phyloP scores from a whole-genome alignment of 2,329 filamentous ascomycete genomes.

The Diaporthe citrichinensis region DNA sequence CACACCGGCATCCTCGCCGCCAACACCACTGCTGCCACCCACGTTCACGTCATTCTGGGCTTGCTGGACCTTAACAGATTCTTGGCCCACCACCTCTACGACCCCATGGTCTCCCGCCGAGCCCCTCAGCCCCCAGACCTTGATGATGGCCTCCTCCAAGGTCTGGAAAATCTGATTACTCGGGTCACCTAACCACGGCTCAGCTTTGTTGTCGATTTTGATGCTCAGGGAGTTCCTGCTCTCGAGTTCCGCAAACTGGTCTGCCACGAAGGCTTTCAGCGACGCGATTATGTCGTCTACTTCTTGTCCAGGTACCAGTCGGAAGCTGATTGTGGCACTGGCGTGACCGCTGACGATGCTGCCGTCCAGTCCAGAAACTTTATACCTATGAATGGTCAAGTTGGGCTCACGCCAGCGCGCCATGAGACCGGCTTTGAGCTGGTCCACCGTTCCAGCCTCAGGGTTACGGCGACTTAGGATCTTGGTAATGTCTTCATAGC shows the following conservation, averaged over 20 bases:
- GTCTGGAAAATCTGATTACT: slow-evolving; percentile 92
- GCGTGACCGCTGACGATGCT: slow-evolving; percentile 93
- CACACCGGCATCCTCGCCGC: background rate
- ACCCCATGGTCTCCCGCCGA: background rate
- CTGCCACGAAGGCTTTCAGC: slow-evolving; percentile 76
- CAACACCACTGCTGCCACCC: background rate
- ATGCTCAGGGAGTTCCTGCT: slow-evolving; percentile 87
- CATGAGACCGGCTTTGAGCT: slow-evolving; percentile 89
- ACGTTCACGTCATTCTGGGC: background rate
- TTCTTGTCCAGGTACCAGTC: slow-evolving; percentile 94
- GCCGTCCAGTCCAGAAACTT: slow-evolving; percentile 91
- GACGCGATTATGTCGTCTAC: slow-evolving; percentile 80
- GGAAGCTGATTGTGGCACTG: slow-evolving; percentile 88
- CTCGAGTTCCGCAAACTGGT: slow-evolving; percentile 80
- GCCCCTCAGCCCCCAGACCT: slow-evolving; percentile 80
- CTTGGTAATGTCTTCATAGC: slow-evolving; percentile 87
- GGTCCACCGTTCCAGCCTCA: slow-evolving; percentile 69
- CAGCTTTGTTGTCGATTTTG: slow-evolving; percentile 91
- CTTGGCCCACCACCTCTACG: slow-evolving; percentile 40
- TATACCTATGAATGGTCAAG: slow-evolving; percentile 92
- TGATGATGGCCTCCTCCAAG: slow-evolving; percentile 85
- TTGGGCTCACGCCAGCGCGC: slow-evolving; percentile 96
- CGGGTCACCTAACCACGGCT: slow-evolving; percentile 96
- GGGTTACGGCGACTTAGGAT: slow-evolving; percentile 82
- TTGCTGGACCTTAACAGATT: background rate